Evolutionary conservation across 345 rosid species (phyloP).

Genomic region (Gossypium mustelinum): DNA sequence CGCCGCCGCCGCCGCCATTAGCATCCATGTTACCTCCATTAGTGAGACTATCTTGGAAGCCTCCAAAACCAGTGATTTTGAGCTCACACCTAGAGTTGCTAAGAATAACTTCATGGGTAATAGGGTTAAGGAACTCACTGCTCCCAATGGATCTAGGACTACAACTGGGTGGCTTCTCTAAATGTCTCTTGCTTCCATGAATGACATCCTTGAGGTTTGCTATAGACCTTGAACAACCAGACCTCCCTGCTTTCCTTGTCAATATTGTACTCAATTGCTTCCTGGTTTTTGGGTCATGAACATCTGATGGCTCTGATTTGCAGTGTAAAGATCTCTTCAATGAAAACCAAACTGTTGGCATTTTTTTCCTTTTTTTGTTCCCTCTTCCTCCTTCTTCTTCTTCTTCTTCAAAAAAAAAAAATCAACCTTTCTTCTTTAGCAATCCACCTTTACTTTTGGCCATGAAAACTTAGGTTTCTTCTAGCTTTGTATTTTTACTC

Average conservation of each 20-base stretch:
- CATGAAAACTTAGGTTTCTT: slow-evolving; percentile 1
- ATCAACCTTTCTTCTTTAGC: slow-evolving; percentile 4
- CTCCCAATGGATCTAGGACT: slow-evolving; percentile 99
- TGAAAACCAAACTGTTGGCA: slow-evolving; percentile 78
- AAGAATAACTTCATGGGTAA: slow-evolving; percentile 89
- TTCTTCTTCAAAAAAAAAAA: background rate
- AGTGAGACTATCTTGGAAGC: slow-evolving; percentile 43
- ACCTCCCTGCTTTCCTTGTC: slow-evolving; percentile 68
- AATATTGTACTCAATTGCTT: slow-evolving; percentile 52
- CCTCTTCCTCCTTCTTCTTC: background rate
- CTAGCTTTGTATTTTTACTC: background rate
- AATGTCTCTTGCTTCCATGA: slow-evolving; percentile 94
- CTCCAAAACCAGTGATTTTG: slow-evolving; percentile 82
- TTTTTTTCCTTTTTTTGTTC: background rate
- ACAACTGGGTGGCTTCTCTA: slow-evolving; percentile 84
- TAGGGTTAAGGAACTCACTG: slow-evolving; percentile 96
- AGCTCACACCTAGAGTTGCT: slow-evolving; percentile 94
- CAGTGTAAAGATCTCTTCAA: slow-evolving; percentile 61
- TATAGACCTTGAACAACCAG: slow-evolving; percentile 98
- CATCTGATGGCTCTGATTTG: slow-evolving; percentile 57
- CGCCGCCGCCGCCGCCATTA: slow-evolving; percentile 14
- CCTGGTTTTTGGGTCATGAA: slow-evolving; percentile 51
- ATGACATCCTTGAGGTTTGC: slow-evolving; percentile 97
- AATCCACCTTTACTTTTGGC: background rate
- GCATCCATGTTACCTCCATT: slow-evolving; percentile 13